Evolutionary conservation across 1,284 basidiomycete genomes (phyloP), one percentile per base, ranked within the genome.

Genomic region (Cryptococcus sp.): DNA sequence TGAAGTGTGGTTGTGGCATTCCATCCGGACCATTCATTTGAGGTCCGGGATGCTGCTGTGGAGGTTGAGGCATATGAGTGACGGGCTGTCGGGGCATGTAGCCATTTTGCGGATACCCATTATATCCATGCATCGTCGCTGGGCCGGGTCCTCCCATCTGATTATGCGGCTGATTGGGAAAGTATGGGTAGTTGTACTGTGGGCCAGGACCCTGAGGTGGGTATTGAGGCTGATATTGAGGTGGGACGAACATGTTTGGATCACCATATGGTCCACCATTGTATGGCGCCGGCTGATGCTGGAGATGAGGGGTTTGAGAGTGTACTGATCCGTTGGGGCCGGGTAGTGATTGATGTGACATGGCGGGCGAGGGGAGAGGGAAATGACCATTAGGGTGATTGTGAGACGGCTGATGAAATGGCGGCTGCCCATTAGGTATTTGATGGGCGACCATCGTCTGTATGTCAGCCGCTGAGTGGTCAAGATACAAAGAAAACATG

Each of bases 111-210:
- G 28, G 5, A 23, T 55, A 49, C 31, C 45, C 46, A 21, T 46
- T 40, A 24, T 53, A 56, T 3, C 60, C 66, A 50, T 73, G 71
- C 66, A 73, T 69, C 1, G 69, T 70, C 36, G 59, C 64, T 2
- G 70, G 70, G 16, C 71, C 71, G 2, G 70, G 68, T 7, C 64
- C 62, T 5, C 66, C 69, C 59, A 67, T 60, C 37, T 61, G 63
- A 19, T 53, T 55, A 40, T 61, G 59, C 3, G 49, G 58, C 23
- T 43, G 54, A 3, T 32, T 43, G 50, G 50, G 56, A 21, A 22
- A 49, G 11, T 44, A 43, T 5, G 36, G 36, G 14, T 45, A 46
- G 46, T 46, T 52, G 28, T 45, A 34, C 28, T 53, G 56, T 11
- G 54, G 56, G 21, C 52, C 46, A 42, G 36, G 25, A 44, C 19